phyloP scores from a whole-genome alignment of 441 rosid species.

The Raphanus hybrid region DNA sequence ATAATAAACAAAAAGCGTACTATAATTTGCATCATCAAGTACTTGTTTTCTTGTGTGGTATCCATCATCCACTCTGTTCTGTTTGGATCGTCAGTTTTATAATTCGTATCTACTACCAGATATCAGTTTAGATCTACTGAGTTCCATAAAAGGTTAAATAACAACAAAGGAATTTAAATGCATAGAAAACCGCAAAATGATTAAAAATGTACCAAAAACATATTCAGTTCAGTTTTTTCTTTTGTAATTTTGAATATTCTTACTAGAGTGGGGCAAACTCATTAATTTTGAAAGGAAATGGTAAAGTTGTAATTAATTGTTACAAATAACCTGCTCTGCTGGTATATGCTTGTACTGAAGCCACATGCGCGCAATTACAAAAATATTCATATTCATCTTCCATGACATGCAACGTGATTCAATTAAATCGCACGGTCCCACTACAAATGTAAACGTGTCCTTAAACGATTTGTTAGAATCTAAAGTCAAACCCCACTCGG shows the following conservation, averaged over 20 bases:
- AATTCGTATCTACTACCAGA: not conserved
- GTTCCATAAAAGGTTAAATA: not conserved
- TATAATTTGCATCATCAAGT: not conserved
- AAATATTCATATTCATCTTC: not conserved
- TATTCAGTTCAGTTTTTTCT: not conserved
- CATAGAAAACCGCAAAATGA: not conserved
- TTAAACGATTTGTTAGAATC: not conserved
- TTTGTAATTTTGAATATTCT: not conserved
- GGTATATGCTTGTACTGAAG: constrained; percentile 32
- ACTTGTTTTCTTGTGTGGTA: not conserved
- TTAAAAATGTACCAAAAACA: not conserved
- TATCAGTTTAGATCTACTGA: not conserved
- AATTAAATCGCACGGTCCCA: constrained; percentile 29
- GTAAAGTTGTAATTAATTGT: constrained; percentile 1
- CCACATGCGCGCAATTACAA: constrained; percentile 35
- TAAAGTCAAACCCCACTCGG: constrained; percentile 42
- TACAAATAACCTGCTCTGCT: constrained; percentile 12
- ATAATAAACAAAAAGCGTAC: not conserved
- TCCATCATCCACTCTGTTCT: not conserved
- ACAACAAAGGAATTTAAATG: not conserved
- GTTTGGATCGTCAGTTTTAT: not conserved
- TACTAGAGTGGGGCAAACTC: not conserved
- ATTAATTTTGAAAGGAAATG: not conserved
- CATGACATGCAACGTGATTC: constrained; percentile 44
- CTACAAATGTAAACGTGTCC: constrained; percentile 18